Evolutionary conservation across 106 monocot species (phyloP).

Genomic region (Allium cepa): DNA sequence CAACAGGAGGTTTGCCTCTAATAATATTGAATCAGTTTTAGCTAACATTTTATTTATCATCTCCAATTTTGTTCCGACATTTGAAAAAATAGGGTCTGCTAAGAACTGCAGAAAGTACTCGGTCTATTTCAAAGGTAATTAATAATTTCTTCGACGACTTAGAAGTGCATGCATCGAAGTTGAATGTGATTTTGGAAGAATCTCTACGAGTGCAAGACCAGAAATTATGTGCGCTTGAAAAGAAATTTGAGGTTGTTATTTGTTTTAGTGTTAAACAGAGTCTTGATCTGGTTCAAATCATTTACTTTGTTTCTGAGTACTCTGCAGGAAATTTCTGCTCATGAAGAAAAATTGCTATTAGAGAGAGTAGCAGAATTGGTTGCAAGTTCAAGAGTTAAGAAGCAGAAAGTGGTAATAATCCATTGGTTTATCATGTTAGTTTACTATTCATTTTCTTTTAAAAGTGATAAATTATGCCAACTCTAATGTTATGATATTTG

Average conservation of each 20-base stretch:
- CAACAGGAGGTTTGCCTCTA: conserved; percentile 10
- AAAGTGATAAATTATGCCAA: not conserved
- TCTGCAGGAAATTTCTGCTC: conserved; percentile 55
- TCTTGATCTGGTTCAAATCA: not conserved
- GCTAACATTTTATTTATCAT: too few species aligned
- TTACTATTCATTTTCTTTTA: not conserved
- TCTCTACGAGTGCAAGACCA: conserved; percentile 39
- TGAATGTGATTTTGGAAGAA: conserved; percentile 63
- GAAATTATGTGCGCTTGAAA: conserved; percentile 54
- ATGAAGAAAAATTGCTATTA: conserved; percentile 65
- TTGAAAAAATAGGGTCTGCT: conserved; percentile 39
- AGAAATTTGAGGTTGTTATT: conserved; percentile 65
- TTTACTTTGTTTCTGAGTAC: not conserved
- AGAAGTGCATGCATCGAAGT: conserved; percentile 41
- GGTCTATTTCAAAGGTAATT: conserved; percentile 54
- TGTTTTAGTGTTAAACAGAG: not conserved
- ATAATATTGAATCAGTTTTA: too few species aligned
- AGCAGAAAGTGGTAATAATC: conserved; percentile 50
- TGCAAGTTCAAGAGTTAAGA: conserved; percentile 56
- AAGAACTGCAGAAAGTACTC: conserved; percentile 42
- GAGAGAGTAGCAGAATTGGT: conserved; percentile 68
- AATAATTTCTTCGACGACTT: conserved; percentile 53
- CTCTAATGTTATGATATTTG: too few species aligned
- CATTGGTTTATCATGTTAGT: not conserved
- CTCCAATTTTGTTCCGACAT: too few species aligned